Conservation (phyloP, 345 rosid species). For the Trapa incisa region DNA sequence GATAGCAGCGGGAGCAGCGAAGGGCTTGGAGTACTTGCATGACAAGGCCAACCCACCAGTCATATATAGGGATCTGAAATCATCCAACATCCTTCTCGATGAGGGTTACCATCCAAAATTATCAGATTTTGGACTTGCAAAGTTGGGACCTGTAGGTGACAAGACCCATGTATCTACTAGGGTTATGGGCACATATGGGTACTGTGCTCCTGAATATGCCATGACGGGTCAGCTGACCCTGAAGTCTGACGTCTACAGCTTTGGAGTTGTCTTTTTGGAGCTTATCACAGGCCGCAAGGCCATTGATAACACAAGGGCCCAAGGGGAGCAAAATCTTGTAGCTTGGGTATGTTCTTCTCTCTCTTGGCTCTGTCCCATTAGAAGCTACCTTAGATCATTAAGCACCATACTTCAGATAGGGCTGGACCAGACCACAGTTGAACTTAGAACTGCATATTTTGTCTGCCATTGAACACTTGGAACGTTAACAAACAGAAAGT, state of each 20-base stretch:
- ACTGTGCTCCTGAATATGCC: conserved; percentile 98
- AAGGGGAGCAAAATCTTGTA: conserved; percentile 89
- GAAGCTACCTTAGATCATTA: background rate
- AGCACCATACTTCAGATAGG: background rate
- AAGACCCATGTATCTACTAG: conserved; percentile 97
- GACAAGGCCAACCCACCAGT: conserved; percentile 97
- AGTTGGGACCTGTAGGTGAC: conserved; percentile 95
- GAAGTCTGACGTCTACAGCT: conserved; percentile 93
- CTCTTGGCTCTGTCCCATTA: conserved; percentile 5
- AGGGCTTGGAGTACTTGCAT: conserved; percentile 90
- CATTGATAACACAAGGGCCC: conserved; percentile 63
- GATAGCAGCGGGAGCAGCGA: conserved; percentile 98
- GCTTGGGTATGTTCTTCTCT: conserved; percentile 61
- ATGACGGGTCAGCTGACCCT: conserved; percentile 97
- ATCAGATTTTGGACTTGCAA: conserved; percentile 95
- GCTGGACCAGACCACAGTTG: background rate
- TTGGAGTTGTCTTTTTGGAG: conserved; percentile 96
- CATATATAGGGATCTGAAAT: conserved; percentile 85
- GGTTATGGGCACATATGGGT: conserved; percentile 99
- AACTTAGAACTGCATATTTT: background rate
- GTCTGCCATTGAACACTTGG: background rate
- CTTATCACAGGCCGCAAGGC: conserved; percentile 97
- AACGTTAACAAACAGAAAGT: too few relatives aligned
- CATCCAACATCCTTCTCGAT: conserved; percentile 89
- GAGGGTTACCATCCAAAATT: conserved; percentile 86